Base-by-base conservation (phyloP, 2,329 filamentous ascomycete genomes). In the Fonsecaea monophora region DNA sequence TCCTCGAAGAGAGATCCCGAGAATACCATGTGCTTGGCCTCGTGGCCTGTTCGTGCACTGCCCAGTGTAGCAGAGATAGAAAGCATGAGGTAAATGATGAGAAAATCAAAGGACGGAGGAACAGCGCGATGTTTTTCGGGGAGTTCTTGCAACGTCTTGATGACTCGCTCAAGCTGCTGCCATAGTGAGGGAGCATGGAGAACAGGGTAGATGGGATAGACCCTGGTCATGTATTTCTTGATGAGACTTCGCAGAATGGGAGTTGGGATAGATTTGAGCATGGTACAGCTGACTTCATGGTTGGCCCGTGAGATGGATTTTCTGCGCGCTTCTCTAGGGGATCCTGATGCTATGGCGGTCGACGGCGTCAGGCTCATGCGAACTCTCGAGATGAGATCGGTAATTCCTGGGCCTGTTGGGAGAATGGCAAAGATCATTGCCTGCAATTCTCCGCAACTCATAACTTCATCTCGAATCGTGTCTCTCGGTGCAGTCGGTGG, bases 321-420 rank as follows among this genome's bases (percentile, higher is more conserved):
- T 42, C 70, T 60, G 25, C 68, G 69, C 9, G 66, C 58, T 42
- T 71, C 67, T 38, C 66, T 55, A 3, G 68, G 71, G 48, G 62
- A 71, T 9, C 60, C 68, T 25, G 70, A 63, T 21, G 72, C 66
- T 32, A 74, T 68, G 32, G 71, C 72, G 21, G 71, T 73, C 0
- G 75, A 77, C 7, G 75, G 75, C 2, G 75, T 77, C 57, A 77
- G 67, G 48, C 75, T 76, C 75, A 77, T 77, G 10, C 75, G 72
- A 1, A 77, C 74, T 21, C 71, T 65, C 9, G 74, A 74, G 18
- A 77, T 68, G 9, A 77, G 67, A 53, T 75, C 75, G 21, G 74
- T 75, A 9, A 76, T 71, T 4, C 74, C 74, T 1, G 71, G 68
- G 15, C 73, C 74, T 10, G 73, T 71, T 1, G 75, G 74, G 60